A percentile compares a stretch with the other conserved stretches of the same genome.
phyloP scores from a whole-genome alignment of 2,329 filamentous ascomycete genomes.

The Neonectria coccinea region DNA sequence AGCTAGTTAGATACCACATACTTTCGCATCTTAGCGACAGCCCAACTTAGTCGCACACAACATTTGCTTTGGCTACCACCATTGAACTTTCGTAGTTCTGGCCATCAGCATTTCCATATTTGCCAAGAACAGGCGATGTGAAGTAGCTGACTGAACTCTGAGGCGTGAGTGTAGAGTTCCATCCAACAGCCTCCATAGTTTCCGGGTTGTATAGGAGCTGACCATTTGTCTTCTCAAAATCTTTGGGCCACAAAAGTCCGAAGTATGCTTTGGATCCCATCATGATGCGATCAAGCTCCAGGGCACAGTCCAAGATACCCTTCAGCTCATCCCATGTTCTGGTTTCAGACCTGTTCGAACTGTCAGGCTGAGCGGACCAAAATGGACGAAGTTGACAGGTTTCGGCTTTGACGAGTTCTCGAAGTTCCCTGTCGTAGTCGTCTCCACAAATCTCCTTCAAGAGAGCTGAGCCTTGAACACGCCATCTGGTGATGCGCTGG shows the following conservation, averaged over 20 bases:
- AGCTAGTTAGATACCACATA: neutral
- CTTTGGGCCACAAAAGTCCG: too few species aligned
- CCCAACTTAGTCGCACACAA: constrained; percentile 30
- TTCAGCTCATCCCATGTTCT: too few species aligned
- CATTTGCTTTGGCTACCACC: constrained; percentile 20
- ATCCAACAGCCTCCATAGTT: neutral
- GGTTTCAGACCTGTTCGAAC: too few species aligned
- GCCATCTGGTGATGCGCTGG: constrained; percentile 18
- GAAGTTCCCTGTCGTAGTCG: too few species aligned
- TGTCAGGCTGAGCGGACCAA: fast-evolving
- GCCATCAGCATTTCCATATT: constrained; percentile 23
- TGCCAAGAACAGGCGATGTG: constrained; percentile 22
- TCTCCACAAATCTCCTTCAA: neutral
- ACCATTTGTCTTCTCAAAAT: fast-evolving
- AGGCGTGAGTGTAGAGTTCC: too few species aligned
- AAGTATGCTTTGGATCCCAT: constrained; percentile 28
- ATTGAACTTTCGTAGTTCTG: neutral
- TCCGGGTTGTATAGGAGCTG: neutral
- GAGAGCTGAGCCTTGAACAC: constrained; percentile 16
- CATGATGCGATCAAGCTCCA: neutral
- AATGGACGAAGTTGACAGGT: neutral
- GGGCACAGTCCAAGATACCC: too few species aligned
- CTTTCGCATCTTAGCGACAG: neutral
- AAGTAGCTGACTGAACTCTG: neutral
- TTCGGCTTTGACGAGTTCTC: neutral